Base-by-base conservation (phyloP, 1,139 yeast genomes). In the Yamadazyma epiphylla region DNA sequence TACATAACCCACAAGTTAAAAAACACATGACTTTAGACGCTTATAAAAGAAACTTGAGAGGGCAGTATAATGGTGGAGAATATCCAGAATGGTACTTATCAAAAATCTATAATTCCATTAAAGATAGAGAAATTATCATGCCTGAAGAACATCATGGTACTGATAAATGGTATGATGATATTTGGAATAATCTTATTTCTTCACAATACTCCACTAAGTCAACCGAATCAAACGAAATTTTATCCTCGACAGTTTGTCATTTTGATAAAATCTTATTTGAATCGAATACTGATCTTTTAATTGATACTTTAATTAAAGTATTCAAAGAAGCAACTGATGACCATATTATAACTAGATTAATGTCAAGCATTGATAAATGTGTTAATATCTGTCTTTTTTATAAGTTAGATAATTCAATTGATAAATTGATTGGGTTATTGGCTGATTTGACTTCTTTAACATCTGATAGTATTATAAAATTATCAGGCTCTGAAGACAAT, bases 61-160 rank as follows among this genome's bases (percentile, higher is more conserved):
- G 95, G 5, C 81, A 86, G 16, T 78, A 80, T 50, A 81, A 81
- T 44, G 76, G 78, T 5, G 72, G 74, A 25, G 91, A 89, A 55
- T 89, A 85, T 59, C 95, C 95, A 1, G 75, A 71, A 26, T 84
- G 94, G 91, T 88, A 86, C 46, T 64, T 91, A 41, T 77, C 81
- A 35, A 84, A 76, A 42, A 87, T 91, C 23, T 94, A 84, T 53
- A 64, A 71, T 23, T 83, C 95, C 1, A 89, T 94, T 36, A 74
- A 77, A 41, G 87, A 82, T 33, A 75, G 85, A 31, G 99, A 94
- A 56, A 91, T 91, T 40, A 87, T 94, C 32, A 86, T 94, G 89
- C 97, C 98, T 0, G 98, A 91, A 47, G 99, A 94, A 51, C 97
- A 89, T 48, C 88, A 82, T 49, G 88, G 87, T 24, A 74, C 84